Evolutionary conservation across 202 grass and related monocot genomes (phyloP).

Genomic region (Dendrocalamus latiflorus): DNA sequence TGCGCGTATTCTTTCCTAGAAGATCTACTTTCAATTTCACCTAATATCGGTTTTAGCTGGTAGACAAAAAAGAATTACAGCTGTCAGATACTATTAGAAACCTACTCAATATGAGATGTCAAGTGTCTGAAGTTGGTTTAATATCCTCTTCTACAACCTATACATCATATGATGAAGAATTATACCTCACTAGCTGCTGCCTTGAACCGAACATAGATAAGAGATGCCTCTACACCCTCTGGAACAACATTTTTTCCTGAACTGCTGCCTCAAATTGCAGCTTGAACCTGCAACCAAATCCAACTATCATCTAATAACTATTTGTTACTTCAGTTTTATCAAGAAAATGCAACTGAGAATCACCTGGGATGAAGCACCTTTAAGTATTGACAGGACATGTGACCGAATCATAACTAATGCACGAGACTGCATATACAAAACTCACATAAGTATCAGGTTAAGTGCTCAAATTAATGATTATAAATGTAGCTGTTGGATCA

Average conservation of each 20-base stretch:
- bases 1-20: constrained; percentile 79
- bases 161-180: constrained; percentile 13
- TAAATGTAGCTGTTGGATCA: too few relatives aligned
- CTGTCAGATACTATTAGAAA: too few relatives aligned
- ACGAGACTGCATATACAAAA: constrained; percentile 59
- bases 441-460: neutral
- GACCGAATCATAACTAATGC: constrained; percentile 95
- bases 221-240: constrained; percentile 87
- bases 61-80: constrained; percentile 24
- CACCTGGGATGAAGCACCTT: constrained; percentile 94
- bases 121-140: neutral
- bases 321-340: constrained; percentile 4
- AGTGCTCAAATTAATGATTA: too few relatives aligned
- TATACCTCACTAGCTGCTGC: constrained; percentile 90
- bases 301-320: constrained; percentile 5
- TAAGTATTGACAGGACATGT: constrained; percentile 95
- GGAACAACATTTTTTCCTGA: constrained; percentile 67
- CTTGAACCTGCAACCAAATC: constrained; percentile 63
- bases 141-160: neutral
- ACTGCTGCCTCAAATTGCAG: constrained; percentile 68
- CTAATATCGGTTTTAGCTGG: constrained; percentile 85
- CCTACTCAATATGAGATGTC: neutral
- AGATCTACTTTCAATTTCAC: constrained; percentile 88
- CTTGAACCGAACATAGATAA: constrained; percentile 99
- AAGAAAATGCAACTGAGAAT: constrained; percentile 30